These are phyloP conservation scores for Hypoxylon crocopeplum DNA, from an alignment of 495 filamentous ascomycete species.

Conservation along the genomic window DNA sequence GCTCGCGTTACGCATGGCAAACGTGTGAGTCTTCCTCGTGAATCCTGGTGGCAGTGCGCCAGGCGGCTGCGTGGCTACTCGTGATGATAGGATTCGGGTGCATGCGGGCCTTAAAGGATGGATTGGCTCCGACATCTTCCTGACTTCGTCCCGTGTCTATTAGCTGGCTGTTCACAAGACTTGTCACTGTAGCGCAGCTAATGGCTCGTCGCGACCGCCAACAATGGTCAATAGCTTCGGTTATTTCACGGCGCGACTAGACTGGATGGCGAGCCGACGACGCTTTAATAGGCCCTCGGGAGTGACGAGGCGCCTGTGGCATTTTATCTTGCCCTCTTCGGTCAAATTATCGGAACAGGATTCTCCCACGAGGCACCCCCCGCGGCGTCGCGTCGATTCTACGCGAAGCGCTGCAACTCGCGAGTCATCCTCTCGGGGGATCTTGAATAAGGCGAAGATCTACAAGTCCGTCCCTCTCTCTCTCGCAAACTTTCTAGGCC, in stretches of 20 bases:
- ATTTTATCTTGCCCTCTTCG: constrained; percentile 18
- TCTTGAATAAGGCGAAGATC: constrained; percentile 30
- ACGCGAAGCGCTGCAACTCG: constrained; percentile 18
- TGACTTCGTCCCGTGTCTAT: constrained; percentile 17
- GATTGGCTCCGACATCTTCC: constrained; percentile 23
- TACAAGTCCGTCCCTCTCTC: constrained; percentile 9
- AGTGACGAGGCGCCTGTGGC: not conserved
- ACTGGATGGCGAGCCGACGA: constrained; percentile 19
- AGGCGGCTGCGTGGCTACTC: constrained; percentile 23
- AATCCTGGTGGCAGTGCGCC: constrained; percentile 24
- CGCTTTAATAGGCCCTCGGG: constrained; percentile 4
- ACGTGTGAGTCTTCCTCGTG: constrained; percentile 21
- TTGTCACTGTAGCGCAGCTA: constrained; percentile 11
- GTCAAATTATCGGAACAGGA: constrained; percentile 19
- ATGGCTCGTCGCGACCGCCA: constrained; percentile 16
- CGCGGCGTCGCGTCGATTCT: constrained; percentile 28
- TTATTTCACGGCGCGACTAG: constrained; percentile 23
- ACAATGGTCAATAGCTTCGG: constrained; percentile 31
- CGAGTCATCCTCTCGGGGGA: constrained; percentile 29
- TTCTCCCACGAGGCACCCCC: constrained; percentile 9
- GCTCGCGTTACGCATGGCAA: constrained; percentile 30
- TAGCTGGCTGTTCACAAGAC: constrained; percentile 14
- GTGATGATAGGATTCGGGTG: constrained; percentile 26
- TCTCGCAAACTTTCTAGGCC: constrained; percentile 7
- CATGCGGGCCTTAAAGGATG: constrained; percentile 13